Base-by-base conservation (phyloP, 192 early-diverging fungal species). In the Dimargaris cristalligena region DNA sequence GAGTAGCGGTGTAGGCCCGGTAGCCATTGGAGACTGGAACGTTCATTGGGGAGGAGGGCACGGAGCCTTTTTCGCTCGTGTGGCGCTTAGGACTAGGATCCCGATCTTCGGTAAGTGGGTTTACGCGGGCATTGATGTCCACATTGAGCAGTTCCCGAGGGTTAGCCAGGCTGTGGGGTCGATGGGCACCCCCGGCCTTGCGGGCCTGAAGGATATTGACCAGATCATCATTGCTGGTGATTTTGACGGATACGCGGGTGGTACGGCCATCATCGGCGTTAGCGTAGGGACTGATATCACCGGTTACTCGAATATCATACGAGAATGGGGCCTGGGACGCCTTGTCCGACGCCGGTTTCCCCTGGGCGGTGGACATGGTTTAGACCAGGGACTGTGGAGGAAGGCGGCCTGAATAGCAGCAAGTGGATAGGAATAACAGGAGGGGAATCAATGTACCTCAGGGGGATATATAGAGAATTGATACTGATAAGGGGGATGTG, bases 181-280 rank as follows among this genome's bases (percentile, higher is more conserved):
- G 28, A 10, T 29, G 3, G 6, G 32, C 31, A 23, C 32, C 54
- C 8, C 54, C 54, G 20, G 34, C 32, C 16, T 29, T 28, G 32
- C 54, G 54, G 18, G 54, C 54, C 31, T 56, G 54, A 4, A 56
- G 29, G 20, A 56, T 56, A 34, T 56, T 9, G 32, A 14, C 10
- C 20, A 56, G 20, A 34, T 56, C 54, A 33, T 56, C 54, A 32
- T 34, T 56, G 31, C 29, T 33, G 18, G 34, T 65, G 66, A 75
- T 70, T 66, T 75, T 75, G 29, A 75, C 73, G 20, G 73, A 75
- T 16, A 75, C 73, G 34, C 68, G 70, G 63, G 73, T 75, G 31
- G 68, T 55, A 10, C 68, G 57, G 54, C 61, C 63, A 41, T 64
- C 58, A 55, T 75, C 67, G 18, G 52, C 49, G 44, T 60, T 45